A percentile compares a stretch with the other conserved stretches of the same genome.
Evolutionary conservation across 495 filamentous ascomycete genomes (phyloP).

Genomic region (Podospora sp.): DNA sequence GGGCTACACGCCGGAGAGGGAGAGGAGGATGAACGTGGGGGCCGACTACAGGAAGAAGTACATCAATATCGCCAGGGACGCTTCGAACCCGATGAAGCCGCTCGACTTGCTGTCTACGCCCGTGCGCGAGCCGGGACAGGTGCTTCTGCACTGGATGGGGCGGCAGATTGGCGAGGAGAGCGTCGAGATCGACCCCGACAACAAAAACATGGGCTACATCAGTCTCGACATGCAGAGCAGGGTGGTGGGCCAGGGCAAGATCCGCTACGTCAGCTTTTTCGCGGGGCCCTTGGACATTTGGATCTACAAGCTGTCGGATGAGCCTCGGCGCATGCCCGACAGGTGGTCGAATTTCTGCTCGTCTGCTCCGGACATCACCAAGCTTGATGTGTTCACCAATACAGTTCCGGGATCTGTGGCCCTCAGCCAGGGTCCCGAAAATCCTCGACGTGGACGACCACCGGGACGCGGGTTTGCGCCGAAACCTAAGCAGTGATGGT

Average conservation of each 20-base stretch:
- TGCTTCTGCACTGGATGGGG: constrained; percentile 11
- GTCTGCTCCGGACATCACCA: not conserved
- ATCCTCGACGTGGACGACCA: too few relatives aligned
- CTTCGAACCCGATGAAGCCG: not conserved
- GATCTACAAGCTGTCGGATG: not conserved
- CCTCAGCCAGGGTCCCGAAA: not conserved
- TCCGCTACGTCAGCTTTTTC: not conserved
- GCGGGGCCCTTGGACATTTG: not conserved
- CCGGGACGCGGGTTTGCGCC: too few relatives aligned
- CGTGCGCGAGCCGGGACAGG: not conserved
- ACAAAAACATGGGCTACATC: constrained; percentile 1
- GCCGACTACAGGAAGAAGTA: not conserved
- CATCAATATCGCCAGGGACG: not conserved
- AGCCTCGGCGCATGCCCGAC: not conserved
- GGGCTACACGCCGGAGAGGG: not conserved
- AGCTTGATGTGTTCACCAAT: not conserved
- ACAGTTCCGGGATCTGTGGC: not conserved
- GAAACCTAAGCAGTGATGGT: too few relatives aligned
- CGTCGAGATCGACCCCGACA: constrained; percentile 13
- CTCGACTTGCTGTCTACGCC: not conserved
- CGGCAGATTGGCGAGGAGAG: constrained; percentile 8
- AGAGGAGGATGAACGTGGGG: not conserved
- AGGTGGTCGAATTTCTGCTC: not conserved
- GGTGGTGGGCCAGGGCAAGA: not conserved
- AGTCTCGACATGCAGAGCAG: not conserved